Evolutionary conservation across 768 basidiomycete genomes (phyloP).

Genomic region (Pleurotus tuber-regium): DNA sequence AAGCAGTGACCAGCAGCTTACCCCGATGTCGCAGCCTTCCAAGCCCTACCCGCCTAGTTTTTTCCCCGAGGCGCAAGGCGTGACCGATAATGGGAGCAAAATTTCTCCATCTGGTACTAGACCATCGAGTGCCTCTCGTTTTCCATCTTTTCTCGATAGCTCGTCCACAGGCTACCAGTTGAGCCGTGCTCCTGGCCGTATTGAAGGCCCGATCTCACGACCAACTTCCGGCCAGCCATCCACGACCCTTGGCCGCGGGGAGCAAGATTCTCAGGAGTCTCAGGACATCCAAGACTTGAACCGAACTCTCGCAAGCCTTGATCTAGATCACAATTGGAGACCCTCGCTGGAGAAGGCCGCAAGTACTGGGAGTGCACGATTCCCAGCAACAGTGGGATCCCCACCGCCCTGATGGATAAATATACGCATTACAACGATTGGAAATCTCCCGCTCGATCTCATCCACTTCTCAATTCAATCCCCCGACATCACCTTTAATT

Average conservation of each 20-base stretch:
- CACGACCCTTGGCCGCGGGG: slow-evolving; percentile 16
- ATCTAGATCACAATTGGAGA: slow-evolving; percentile 44
- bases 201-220: slow-evolving; percentile 50
- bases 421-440: background rate
- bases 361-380: background rate
- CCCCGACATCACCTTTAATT: background rate
- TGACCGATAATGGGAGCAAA: slow-evolving; percentile 24
- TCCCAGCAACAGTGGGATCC: background rate
- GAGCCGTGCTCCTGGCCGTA: slow-evolving; percentile 39
- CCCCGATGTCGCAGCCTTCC: slow-evolving; percentile 38
- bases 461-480: background rate
- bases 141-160: slow-evolving; percentile 43
- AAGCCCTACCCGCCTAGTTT: slow-evolving; percentile 54
- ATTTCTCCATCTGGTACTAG: slow-evolving; percentile 44
- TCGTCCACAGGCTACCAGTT: slow-evolving; percentile 34
- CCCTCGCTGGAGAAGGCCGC: background rate
- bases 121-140: slow-evolving; percentile 43
- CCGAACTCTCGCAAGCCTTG: slow-evolving; percentile 72
- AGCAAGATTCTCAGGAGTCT: slow-evolving; percentile 34
- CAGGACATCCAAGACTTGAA: slow-evolving; percentile 69
- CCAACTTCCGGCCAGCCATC: slow-evolving; percentile 48
- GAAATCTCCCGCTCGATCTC: background rate
- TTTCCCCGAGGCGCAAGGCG: slow-evolving; percentile 33
- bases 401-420: background rate
- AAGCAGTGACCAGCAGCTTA: slow-evolving; percentile 32